These are phyloP conservation scores for Choiromyces venosus DNA, from an alignment of 495 filamentous ascomycete species.

Conservation along the genomic window DNA sequence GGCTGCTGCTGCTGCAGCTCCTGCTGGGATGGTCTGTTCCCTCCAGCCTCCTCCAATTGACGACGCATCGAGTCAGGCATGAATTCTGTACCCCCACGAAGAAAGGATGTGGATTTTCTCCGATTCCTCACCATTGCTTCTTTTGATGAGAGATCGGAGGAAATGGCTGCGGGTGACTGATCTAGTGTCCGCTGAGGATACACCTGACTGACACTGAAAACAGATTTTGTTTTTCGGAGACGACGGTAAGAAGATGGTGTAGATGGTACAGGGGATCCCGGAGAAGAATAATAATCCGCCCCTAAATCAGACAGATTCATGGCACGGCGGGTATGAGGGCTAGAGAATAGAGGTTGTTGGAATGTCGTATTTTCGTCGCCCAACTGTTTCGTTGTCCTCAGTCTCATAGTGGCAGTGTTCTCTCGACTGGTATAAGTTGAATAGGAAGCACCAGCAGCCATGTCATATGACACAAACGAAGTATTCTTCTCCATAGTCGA, in stretches of 20 bases:
- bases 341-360: neutral
- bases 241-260: conserved; percentile 69
- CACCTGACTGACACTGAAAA: conserved; percentile 51
- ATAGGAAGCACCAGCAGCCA: neutral
- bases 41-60: conserved; percentile 13
- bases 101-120: conserved; percentile 38
- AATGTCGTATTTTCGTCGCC: neutral
- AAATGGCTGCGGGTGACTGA: conserved; percentile 24
- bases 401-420: neutral
- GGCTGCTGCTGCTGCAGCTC: conserved; percentile 14
- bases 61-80: conserved; percentile 37
- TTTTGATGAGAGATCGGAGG: conserved; percentile 23
- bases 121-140: conserved; percentile 17
- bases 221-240: conserved; percentile 66
- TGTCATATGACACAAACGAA: conserved; percentile 3
- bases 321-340: conserved; percentile 11
- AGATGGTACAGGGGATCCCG: conserved; percentile 56
- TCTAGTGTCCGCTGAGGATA: conserved; percentile 12
- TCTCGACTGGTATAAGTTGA: neutral
- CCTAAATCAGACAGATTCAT: conserved; percentile 20
- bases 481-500: neutral
- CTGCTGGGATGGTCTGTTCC: neutral
- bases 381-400: neutral
- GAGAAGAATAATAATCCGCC: conserved; percentile 50
- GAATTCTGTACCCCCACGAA: conserved; percentile 41